Percentiles rank a stretch among this genome's conserved stretches.
These are phyloP conservation scores for Botrytis paeoniae DNA, from an alignment of 2,329 filamentous ascomycete genomes.

Conservation along the genomic window DNA sequence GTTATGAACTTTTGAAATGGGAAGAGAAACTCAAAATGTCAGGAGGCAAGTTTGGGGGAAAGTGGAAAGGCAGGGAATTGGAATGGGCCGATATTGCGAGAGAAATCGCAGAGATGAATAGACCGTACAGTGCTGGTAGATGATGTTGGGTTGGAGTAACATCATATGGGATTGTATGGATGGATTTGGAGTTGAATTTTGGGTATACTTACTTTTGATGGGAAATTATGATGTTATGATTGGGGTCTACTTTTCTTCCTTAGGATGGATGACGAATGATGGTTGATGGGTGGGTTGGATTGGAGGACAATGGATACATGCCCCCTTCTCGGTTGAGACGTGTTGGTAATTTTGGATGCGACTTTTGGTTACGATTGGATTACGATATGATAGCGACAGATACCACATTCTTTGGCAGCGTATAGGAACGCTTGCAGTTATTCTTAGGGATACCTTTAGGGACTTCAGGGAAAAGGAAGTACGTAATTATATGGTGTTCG, in stretches of 20 bases:
- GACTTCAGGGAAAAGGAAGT: neutral
- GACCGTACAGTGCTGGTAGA: slow-evolving; percentile 72
- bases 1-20: slow-evolving; percentile 94
- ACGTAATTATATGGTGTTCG: slow-evolving; percentile 5
- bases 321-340: neutral
- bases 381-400: slow-evolving; percentile 10
- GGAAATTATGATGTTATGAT: neutral
- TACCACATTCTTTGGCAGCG: slow-evolving; percentile 15
- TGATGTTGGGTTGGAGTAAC: neutral
- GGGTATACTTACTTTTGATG: neutral
- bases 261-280: neutral
- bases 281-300: neutral
- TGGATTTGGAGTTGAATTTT: neutral
- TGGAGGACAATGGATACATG: neutral
- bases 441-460: neutral
- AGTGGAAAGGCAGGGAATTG: slow-evolving; percentile 65
- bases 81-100: slow-evolving; percentile 88
- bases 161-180: neutral
- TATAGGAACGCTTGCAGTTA: neutral
- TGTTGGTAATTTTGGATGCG: neutral
- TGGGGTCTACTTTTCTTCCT: neutral
- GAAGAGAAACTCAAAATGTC: slow-evolving; percentile 66
- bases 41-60: slow-evolving; percentile 41
- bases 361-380: neutral
- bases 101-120: slow-evolving; percentile 94